phyloP scores from a whole-genome alignment of 805 yeast species.

The Sporopachydermia quercuum region DNA sequence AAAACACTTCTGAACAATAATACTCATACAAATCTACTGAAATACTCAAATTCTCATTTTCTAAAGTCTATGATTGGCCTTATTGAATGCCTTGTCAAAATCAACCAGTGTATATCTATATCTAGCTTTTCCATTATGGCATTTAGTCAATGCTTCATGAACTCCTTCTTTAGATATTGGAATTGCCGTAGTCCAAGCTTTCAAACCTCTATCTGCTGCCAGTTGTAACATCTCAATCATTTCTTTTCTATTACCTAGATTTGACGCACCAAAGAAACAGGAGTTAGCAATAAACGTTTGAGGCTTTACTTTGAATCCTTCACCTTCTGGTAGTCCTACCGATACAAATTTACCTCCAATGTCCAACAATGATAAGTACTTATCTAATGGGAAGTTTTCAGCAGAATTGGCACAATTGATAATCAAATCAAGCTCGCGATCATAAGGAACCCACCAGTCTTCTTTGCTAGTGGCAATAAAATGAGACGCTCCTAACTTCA shows the following conservation, averaged over 20 bases:
- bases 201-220: slow-evolving; percentile 22
- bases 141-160: slow-evolving; percentile 20
- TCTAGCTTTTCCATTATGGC: slow-evolving; percentile 21
- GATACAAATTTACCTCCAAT: slow-evolving; percentile 45
- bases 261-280: slow-evolving; percentile 38
- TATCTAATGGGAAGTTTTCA: slow-evolving; percentile 31
- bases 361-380: slow-evolving; percentile 34
- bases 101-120: slow-evolving; percentile 29
- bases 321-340: slow-evolving; percentile 50
- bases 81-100: slow-evolving; percentile 28
- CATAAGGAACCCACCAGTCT: slow-evolving; percentile 19
- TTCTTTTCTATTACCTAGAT: slow-evolving; percentile 20
- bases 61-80: no score
- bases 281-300: slow-evolving; percentile 35
- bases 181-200: slow-evolving; percentile 22
- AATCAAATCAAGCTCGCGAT: slow-evolving; percentile 31
- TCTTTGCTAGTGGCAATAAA: slow-evolving; percentile 33
- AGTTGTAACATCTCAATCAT: slow-evolving; percentile 23
- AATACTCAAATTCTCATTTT: no score
- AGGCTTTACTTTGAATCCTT: slow-evolving; percentile 28
- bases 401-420: slow-evolving; percentile 39
- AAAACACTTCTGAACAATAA: no score
- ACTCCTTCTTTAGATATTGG: slow-evolving; percentile 21
- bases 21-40: no score
- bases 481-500: slow-evolving; percentile 39